These are phyloP conservation scores for Colletotrichum phormii DNA, from an alignment of 2,329 filamentous ascomycete species.

Conservation along the genomic window DNA sequence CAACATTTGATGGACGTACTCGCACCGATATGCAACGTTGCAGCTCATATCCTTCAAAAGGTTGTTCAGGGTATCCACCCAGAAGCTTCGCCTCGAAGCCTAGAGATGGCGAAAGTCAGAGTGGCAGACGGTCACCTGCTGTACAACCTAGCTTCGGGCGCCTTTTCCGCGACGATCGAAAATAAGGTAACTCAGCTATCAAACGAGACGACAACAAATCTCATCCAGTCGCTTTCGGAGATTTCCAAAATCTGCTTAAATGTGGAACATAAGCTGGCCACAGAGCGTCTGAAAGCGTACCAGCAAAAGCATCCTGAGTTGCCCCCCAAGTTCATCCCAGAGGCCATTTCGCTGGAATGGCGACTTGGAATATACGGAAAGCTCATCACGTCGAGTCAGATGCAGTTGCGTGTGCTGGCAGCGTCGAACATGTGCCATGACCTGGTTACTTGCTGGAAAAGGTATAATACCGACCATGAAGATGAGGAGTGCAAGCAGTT, in stretches of 20 bases:
- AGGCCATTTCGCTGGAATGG: slow-evolving; percentile 73
- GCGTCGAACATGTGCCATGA: slow-evolving; percentile 79
- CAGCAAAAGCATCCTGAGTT: slow-evolving; percentile 51
- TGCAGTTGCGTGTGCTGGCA: slow-evolving; percentile 88
- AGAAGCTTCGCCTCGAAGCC: slow-evolving; percentile 4
- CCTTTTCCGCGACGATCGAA: slow-evolving; percentile 61
- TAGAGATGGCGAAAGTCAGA: slow-evolving; percentile 46
- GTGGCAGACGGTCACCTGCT: slow-evolving; percentile 55
- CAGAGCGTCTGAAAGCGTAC: slow-evolving; percentile 46
- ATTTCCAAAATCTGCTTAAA: slow-evolving; percentile 57
- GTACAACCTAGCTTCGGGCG: slow-evolving; percentile 55
- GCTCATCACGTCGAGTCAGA: slow-evolving; percentile 85
- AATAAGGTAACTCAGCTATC: slow-evolving; percentile 66
- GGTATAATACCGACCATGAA: slow-evolving; percentile 57
- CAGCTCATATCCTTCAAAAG: slow-evolving; percentile 48
- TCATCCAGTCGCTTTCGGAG: slow-evolving; percentile 55
- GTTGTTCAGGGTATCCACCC: slow-evolving; percentile 40
- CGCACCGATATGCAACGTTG: slow-evolving; percentile 49
- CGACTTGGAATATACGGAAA: slow-evolving; percentile 76
- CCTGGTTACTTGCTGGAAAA: slow-evolving; percentile 75
- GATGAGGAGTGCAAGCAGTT: slow-evolving; percentile 58
- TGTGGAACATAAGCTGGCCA: slow-evolving; percentile 50
- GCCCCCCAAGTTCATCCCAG: slow-evolving; percentile 51
- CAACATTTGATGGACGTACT: slow-evolving; percentile 62
- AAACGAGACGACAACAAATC: slow-evolving; percentile 54